These are phyloP conservation scores for Solanum piurae DNA, from an alignment of 257 asterid species.

Conservation along the genomic window DNA sequence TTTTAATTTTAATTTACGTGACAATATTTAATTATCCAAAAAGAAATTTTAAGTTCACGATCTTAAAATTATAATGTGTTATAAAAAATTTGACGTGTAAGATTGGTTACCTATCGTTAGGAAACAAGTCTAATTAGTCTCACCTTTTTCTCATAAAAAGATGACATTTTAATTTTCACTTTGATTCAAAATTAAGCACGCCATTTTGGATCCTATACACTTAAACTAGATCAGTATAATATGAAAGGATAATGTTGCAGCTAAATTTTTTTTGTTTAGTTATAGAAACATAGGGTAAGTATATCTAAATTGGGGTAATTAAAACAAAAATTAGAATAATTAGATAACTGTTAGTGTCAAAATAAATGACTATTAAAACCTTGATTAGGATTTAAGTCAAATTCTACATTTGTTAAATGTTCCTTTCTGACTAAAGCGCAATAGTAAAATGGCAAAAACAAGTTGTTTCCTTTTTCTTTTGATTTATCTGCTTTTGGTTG, in stretches of 20 bases:
- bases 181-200: background rate
- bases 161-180: background rate
- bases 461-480: background rate
- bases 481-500: background rate
- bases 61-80: no score
- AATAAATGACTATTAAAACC: background rate
- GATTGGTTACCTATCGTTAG: background rate
- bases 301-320: background rate
- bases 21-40: accelerated
- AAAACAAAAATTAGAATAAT: background rate
- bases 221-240: background rate
- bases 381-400: background rate
- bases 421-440: background rate
- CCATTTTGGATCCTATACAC: background rate
- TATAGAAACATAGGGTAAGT: background rate
- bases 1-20: accelerated
- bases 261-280: background rate
- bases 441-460: background rate
- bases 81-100: background rate
- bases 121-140: background rate
- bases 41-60: no score
- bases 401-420: background rate
- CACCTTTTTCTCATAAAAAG: background rate
- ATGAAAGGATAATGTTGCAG: background rate
- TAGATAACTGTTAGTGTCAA: background rate